Evolutionary conservation across 345 rosid species (phyloP), one percentile per base, ranked within the genome.

Genomic region (Aquilaria sinensis): DNA sequence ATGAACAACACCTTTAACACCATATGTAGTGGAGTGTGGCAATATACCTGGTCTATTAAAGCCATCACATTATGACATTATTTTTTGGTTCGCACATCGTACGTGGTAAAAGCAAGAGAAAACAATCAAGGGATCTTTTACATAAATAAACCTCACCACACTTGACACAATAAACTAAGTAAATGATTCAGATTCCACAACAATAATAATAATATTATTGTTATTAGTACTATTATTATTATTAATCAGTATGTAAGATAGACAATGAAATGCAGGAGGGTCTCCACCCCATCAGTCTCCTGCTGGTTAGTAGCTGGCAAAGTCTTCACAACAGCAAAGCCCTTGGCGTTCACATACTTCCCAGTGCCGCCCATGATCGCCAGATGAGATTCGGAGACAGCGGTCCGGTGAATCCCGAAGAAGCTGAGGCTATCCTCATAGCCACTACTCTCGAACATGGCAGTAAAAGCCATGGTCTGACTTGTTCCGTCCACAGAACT

Each of bases 291-390:
- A 67, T 92, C 96, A 47, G 82, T 84, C 43, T 74, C 78, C 43
- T 81, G 88, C 61, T 75, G 91, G 43, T 73, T 81, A 2, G 64
- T 62, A 1, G 70, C 81, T 0, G 90, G 78, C 63, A 84, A 74
- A 5, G 91, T 85, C 77, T 89, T 85, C 23, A 89, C 70, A 47
- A 80, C 74, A 3, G 98, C 92, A 37, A 62, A 85, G 0, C 94
- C 98, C 59, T 76, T 75, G 2, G 90, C 90, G 71, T 90, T 85
- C 54, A 83, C 90, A 72, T 80, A 83, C 68, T 83, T 88, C 11
- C 98, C 96, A 0, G 96, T 92, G 11, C 97, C 98, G 46, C 94
- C 98, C 97, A 86, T 90, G 59, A 93, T 67, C 2, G 92, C 83
- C 51, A 89, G 67, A 72, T 86, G 96, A 2, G 97, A 90, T 67